phyloP scores from a whole-genome alignment of 202 grass and related monocot genomes.

The Zizania palustris region DNA sequence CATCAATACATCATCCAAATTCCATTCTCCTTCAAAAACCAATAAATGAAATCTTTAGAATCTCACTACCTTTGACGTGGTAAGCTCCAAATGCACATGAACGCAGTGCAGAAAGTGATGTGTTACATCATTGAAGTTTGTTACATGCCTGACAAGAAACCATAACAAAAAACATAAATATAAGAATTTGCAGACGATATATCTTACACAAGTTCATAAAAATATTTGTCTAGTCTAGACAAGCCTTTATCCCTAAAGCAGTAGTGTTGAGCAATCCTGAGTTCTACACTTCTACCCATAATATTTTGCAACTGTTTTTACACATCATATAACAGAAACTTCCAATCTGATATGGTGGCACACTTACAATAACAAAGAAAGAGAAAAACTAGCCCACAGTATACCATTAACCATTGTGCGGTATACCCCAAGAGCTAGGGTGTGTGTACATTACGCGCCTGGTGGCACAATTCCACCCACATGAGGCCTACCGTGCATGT shows the following conservation, averaged over 20 bases:
- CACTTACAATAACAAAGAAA: neutral
- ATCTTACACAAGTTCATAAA: slow-evolving; percentile 10
- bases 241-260: neutral
- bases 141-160: slow-evolving; percentile 61
- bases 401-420: too few relatives aligned
- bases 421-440: too few relatives aligned
- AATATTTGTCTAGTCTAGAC: neutral
- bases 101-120: slow-evolving; percentile 90
- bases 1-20: too few relatives aligned
- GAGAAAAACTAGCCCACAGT: too few relatives aligned
- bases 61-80: slow-evolving; percentile 59
- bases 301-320: slow-evolving; percentile 5
- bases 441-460: too few relatives aligned
- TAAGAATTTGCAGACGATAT: neutral
- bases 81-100: slow-evolving; percentile 77
- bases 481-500: too few relatives aligned
- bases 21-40: too few relatives aligned
- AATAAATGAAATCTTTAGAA: slow-evolving; percentile 14
- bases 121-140: slow-evolving; percentile 75
- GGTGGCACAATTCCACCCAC: too few relatives aligned
- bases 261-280: neutral
- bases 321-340: slow-evolving; percentile 10
- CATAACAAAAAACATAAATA: slow-evolving; percentile 15
- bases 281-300: neutral
- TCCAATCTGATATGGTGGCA: neutral